phyloP scores from a whole-genome alignment of 306 rosid species.

The Quercus gilva region DNA sequence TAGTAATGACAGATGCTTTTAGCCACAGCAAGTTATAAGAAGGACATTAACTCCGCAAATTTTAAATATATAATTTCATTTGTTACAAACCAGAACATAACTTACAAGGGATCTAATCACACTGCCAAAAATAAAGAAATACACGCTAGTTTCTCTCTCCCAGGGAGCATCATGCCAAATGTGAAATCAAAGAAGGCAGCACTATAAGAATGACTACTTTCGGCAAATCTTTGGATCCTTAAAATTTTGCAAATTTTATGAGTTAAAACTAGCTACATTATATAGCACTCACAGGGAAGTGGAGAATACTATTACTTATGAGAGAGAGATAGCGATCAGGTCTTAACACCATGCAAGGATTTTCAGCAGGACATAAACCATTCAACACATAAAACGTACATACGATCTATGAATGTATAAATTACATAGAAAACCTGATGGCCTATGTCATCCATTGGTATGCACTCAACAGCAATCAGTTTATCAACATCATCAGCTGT shows the following conservation, averaged over 20 bases:
- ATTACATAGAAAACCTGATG: slow-evolving; percentile 65
- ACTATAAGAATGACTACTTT: background rate
- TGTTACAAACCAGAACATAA: background rate
- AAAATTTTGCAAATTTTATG: background rate
- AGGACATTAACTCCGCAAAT: background rate
- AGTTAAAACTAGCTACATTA: background rate
- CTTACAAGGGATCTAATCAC: background rate
- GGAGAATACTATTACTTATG: background rate
- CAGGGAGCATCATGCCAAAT: background rate
- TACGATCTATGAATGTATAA: slow-evolving; percentile 3
- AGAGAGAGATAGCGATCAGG: background rate
- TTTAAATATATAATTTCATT: background rate
- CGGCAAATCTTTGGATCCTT: background rate
- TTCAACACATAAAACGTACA: background rate
- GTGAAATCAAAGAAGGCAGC: background rate
- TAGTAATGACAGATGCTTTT: background rate
- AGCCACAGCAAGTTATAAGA: background rate
- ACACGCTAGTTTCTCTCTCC: background rate
- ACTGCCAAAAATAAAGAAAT: background rate
- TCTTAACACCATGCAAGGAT: background rate
- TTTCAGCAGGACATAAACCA: background rate
- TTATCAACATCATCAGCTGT: slow-evolving; percentile 95
- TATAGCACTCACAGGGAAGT: background rate
- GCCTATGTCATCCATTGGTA: slow-evolving; percentile 95
- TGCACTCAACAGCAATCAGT: slow-evolving; percentile 91